Percentiles rank a stretch among this genome's conserved stretches.
phyloP scores from a whole-genome alignment of 305 asterid species.

The Fraxinus sp. region DNA sequence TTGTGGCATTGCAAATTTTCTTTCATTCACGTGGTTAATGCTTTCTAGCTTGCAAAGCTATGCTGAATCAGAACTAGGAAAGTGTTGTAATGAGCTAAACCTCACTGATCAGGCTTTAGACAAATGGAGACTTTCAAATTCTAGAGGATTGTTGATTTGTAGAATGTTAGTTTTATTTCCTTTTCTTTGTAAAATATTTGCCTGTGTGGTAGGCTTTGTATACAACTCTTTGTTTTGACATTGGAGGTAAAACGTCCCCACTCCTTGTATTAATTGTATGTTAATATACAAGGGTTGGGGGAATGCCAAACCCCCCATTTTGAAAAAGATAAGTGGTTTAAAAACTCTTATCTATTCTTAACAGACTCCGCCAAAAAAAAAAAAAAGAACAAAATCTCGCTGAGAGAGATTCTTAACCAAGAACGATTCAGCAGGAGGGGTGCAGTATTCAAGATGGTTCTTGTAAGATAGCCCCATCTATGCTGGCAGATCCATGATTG shows the following conservation, averaged over 20 bases:
- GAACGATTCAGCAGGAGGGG: background rate
- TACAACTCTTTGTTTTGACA: background rate
- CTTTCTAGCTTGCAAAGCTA: background rate
- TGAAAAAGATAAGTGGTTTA: background rate
- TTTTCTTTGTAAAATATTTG: background rate
- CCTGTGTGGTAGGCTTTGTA: background rate
- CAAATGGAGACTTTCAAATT: background rate
- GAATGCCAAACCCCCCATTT: background rate
- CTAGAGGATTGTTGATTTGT: background rate
- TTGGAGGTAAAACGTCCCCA: background rate
- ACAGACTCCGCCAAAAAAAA: background rate
- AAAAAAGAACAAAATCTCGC: background rate
- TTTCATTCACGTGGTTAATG: background rate
- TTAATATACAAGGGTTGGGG: background rate
- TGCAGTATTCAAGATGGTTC: background rate
- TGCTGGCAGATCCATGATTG: background rate
- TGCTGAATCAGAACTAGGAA: background rate
- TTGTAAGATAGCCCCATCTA: background rate
- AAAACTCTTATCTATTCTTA: background rate
- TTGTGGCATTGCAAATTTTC: background rate
- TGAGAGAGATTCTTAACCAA: background rate
- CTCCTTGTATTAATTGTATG: background rate
- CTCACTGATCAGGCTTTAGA: background rate
- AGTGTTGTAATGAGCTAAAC: background rate
- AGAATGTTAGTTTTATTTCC: background rate